Percentiles rank a stretch among this genome's conserved stretches.
Evolutionary conservation across 2,329 filamentous ascomycete species (phyloP).

Genomic region (Pseudogymnoascus sp.): DNA sequence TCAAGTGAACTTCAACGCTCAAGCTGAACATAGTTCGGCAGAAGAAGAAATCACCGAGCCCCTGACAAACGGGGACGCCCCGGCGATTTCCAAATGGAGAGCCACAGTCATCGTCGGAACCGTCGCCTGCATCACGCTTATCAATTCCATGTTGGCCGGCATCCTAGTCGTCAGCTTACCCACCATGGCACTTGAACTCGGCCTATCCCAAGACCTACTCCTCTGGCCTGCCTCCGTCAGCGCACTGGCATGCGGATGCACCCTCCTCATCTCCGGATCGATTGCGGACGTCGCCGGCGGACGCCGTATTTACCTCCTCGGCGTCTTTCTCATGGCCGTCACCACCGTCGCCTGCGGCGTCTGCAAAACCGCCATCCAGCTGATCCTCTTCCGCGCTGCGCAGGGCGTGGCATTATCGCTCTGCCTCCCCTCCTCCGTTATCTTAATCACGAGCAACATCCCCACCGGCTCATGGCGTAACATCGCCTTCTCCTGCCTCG

Average conservation of each 20-base stretch:
- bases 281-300: constrained; percentile 44
- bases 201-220: constrained; percentile 19
- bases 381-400: constrained; percentile 41
- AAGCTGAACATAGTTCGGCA: background rate
- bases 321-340: constrained; percentile 36
- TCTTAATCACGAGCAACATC: constrained; percentile 41
- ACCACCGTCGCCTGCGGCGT: constrained; percentile 40
- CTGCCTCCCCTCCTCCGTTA: constrained; percentile 42
- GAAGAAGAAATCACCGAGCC: constrained; percentile 9
- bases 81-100: constrained; percentile 15
- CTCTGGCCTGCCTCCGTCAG: constrained; percentile 29
- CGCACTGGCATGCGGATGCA: constrained; percentile 37
- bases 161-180: constrained; percentile 36
- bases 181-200: constrained; percentile 33
- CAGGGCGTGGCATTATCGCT: constrained; percentile 40
- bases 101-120: constrained; percentile 16
- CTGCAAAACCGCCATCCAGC: constrained; percentile 32
- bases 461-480: constrained; percentile 42
- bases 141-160: constrained; percentile 26
- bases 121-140: constrained; percentile 23
- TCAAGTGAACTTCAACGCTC: background rate
- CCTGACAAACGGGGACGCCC: background rate
- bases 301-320: constrained; percentile 38
- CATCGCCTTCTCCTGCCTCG: constrained; percentile 43
- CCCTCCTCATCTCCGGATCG: constrained; percentile 41